Base-by-base conservation (phyloP, 805 yeast genomes). In the Myxozyma monticola region DNA sequence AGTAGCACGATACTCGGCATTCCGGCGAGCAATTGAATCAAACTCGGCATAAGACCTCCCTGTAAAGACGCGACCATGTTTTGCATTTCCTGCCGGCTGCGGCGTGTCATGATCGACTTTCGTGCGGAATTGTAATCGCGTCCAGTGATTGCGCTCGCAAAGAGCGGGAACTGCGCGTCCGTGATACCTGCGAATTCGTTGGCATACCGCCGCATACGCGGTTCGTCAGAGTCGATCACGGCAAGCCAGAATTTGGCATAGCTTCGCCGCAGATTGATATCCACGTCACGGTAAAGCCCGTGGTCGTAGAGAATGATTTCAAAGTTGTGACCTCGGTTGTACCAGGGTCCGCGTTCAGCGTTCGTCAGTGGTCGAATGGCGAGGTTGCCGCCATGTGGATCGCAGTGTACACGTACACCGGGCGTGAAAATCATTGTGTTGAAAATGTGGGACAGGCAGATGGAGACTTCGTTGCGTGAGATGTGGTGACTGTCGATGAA, bases 371-470 rank as follows among this genome's bases (percentile, higher is more conserved):
- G 63, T 48, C 89, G 73, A 20, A 93, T 88, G 0, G 98, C 96
- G 51, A 93, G 72, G 63, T 93, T 93, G 0, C 99, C 99, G 9
- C 96, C 96, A 66, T 93, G 99, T 1, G 99, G 99, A 66, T 93
- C 99, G 71, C 99, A 93, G 66, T 93, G 99, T 37, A 93, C 78
- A 0, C 91, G 88, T 20, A 88, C 96, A 24, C 81, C 83, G 0
- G 96, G 95, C 1, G 95, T 84, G 71, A 93, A 93, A 35, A 93
- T 88, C 99, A 93, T 93, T 63, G 81, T 83, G 71, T 91, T 88
- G 73, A 93, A 93, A 25, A 88, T 83, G 61, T 91, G 96, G 0
- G 96, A 81, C 33, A 93, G 73, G 65, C 97, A 91, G 5, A 83
- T 71, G 1, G 95, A 83, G 7, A 93, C 95, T 56, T 86, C 85